phyloP scores from a whole-genome alignment of 2,329 filamentous ascomycete species.

The Aspergillus sergii region DNA sequence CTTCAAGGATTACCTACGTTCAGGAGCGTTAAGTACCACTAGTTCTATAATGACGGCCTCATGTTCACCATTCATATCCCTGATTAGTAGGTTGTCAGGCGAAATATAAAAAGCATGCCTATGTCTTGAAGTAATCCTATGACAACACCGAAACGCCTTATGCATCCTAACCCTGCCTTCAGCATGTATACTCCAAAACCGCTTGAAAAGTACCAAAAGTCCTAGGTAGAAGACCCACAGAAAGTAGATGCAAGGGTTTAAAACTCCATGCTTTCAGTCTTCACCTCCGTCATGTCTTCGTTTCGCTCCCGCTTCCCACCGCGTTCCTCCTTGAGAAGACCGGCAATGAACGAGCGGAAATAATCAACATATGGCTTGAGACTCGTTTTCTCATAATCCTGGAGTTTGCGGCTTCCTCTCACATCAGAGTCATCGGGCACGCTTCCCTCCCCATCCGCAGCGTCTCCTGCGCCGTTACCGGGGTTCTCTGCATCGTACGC shows the following conservation, averaged over 20 bases:
- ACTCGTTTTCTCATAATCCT: conserved; percentile 97
- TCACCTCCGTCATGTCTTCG: conserved; percentile 46
- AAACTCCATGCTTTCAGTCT: conserved; percentile 66
- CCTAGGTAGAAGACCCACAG: not conserved
- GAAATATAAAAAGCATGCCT: not conserved
- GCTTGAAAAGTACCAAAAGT: conserved; percentile 11
- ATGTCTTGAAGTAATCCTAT: not conserved
- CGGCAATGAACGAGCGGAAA: conserved; percentile 79
- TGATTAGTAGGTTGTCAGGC: not conserved
- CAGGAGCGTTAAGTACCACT: not conserved
- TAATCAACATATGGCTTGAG: conserved; percentile 90
- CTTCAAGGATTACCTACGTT: not conserved
- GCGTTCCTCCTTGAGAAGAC: conserved; percentile 74
- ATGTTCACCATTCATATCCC: not conserved
- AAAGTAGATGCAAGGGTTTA: conserved; percentile 37
- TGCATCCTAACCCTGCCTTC: not conserved
- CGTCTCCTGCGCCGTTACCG: conserved; percentile 39
- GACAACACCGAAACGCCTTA: conserved; percentile 10
- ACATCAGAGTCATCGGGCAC: conserved; percentile 34
- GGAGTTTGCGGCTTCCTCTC: conserved; percentile 52
- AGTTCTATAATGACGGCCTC: not conserved
- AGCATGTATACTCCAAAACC: conserved; percentile 8
- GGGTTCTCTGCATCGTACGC: conserved; percentile 61
- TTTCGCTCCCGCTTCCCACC: conserved; percentile 54
- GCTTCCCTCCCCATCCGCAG: conserved; percentile 44